Conservation (phyloP, 441 rosid genomes). For the Syzygium malaccense region DNA sequence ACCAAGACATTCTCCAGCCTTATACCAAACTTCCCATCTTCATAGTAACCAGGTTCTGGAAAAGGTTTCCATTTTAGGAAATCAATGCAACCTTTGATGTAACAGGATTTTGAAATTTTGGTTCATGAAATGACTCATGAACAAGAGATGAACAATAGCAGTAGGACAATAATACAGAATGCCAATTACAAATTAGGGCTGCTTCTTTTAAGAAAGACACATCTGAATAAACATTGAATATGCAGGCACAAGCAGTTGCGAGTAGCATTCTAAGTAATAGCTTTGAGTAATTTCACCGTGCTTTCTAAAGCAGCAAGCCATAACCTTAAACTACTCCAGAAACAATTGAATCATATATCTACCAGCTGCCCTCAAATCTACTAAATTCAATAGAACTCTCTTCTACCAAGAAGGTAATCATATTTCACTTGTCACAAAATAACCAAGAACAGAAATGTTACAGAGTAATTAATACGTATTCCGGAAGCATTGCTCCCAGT, state of each 20-base stretch:
- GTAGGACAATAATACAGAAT: neutral
- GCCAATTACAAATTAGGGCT: neutral
- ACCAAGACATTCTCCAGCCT: conserved; percentile 93
- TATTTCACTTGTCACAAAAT: neutral
- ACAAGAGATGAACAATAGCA: neutral
- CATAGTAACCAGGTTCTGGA: conserved; percentile 97
- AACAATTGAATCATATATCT: neutral
- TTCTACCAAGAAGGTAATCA: neutral
- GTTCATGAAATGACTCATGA: neutral
- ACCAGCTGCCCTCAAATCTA: neutral
- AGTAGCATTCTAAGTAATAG: neutral
- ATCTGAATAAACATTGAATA: neutral
- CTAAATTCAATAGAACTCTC: neutral
- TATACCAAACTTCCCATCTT: conserved; percentile 91
- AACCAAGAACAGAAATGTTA: neutral
- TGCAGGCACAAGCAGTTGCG: neutral
- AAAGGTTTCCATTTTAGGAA: neutral
- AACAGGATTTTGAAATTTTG: neutral
- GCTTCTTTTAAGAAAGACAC: neutral
- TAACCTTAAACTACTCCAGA: neutral
- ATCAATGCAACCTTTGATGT: neutral
- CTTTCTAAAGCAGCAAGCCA: neutral
- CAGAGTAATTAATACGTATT: neutral
- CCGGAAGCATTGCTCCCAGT: neutral
- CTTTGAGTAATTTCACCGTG: neutral